Percentiles rank a stretch among this genome's conserved stretches.
These are phyloP conservation scores for Davidsoniella virescens DNA, from an alignment of 2,329 filamentous ascomycete species.

Conservation along the genomic window DNA sequence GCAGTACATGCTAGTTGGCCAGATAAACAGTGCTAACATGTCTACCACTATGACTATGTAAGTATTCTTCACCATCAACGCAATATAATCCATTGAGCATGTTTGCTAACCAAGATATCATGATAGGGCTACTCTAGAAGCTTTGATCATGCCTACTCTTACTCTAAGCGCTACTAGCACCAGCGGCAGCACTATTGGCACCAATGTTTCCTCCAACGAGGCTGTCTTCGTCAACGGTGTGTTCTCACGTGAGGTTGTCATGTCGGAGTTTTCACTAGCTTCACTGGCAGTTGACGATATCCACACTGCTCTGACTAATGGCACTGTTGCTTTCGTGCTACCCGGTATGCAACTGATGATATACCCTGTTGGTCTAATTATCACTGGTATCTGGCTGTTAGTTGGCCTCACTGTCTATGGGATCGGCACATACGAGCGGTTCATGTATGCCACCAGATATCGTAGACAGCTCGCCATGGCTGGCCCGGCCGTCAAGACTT, in stretches of 20 bases:
- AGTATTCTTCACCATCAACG: conserved; percentile 19
- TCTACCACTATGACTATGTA: conserved; percentile 42
- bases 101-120: conserved; percentile 2
- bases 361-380: conserved; percentile 52
- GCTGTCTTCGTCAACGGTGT: conserved; percentile 56
- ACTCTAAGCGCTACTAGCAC: conserved; percentile 43
- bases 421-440: conserved; percentile 49
- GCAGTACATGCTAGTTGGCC: conserved; percentile 51
- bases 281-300: conserved; percentile 33
- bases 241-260: conserved; percentile 42
- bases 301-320: conserved; percentile 29
- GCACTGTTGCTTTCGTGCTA: conserved; percentile 47
- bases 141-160: conserved; percentile 50
- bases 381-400: conserved; percentile 46
- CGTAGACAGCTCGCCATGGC: conserved; percentile 7
- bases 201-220: conserved; percentile 52
- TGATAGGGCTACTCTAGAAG: conserved; percentile 39
- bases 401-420: conserved; percentile 41
- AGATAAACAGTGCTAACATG: conserved; percentile 45
- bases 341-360: conserved; percentile 53
- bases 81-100: background rate
- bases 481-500: conserved; percentile 8
- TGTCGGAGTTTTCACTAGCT: conserved; percentile 33
- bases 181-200: conserved; percentile 36
- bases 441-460: conserved; percentile 50